Evolutionary conservation across 179 eudicot species (phyloP), one percentile per base, ranked within the genome.

Genomic region (Beta lomatogona): DNA sequence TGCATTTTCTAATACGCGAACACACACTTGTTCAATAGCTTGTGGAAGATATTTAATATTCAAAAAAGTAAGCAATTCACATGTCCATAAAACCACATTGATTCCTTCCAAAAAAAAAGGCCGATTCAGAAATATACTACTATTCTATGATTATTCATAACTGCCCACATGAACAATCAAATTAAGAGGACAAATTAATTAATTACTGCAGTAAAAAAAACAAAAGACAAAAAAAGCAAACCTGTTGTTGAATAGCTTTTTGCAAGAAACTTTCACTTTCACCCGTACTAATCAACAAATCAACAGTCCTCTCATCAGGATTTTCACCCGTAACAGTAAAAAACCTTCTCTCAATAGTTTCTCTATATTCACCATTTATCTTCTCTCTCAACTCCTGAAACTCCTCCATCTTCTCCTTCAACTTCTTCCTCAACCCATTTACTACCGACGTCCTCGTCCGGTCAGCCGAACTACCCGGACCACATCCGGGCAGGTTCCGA

Each of bases 311-410:
- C 11, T 86, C 88, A 81, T 86, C 84, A 60, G 88, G 80, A 63
- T 86, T 83, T 10, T 83, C 88, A 18, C 88, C 88, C 1, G 88
- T 86, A 22, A 86, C 84, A 4, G 88, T 86, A 80, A 83, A 86
- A 83, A 77, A 86, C 77, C 88, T 60, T 28, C 88, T 77, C 69
- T 70, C 53, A 60, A 86, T 76, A 0, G 88, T 86, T 79, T 86
- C 88, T 55, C 52, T 83, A 74, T 86, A 86, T 79, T 86, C 88
- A 0, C 79, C 82, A 81, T 70, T 81, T 46, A 86, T 83, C 72
- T 13, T 83, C 54, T 63, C 81, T 41, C 88, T 83, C 25, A 86
- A 45, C 70, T 46, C 80, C 66, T 83, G 88, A 78, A 86, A 86
- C 75, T 80, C 88, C 14, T 73, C 86, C 88, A 86, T 86, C 75